phyloP scores from a whole-genome alignment of 73 alveolate species.

The Paramecium tetraurelia region DNA sequence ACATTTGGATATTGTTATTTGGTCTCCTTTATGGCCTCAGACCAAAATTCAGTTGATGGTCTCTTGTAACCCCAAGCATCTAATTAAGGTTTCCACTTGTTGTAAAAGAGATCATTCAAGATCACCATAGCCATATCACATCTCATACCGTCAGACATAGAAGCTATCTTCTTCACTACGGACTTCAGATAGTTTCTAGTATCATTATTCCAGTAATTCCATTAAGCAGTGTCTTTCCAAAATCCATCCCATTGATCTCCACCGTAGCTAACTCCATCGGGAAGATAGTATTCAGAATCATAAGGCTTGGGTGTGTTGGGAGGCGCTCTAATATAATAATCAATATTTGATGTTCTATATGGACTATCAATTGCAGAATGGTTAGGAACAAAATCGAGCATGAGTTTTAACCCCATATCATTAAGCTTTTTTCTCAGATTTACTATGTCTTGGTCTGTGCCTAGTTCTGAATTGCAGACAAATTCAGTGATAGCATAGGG shows the following conservation, averaged over 20 bases:
- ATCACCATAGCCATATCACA: constrained; percentile 73
- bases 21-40: constrained; percentile 46
- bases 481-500: constrained; percentile 69
- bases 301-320: constrained; percentile 33
- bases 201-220: constrained; percentile 68
- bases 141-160: constrained; percentile 67
- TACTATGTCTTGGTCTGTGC: constrained; percentile 63
- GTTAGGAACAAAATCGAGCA: constrained; percentile 74
- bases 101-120: constrained; percentile 66
- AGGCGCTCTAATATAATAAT: constrained; percentile 61
- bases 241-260: constrained; percentile 63
- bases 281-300: constrained; percentile 50
- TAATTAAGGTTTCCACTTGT: constrained; percentile 67
- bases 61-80: constrained; percentile 59
- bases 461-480: constrained; percentile 63
- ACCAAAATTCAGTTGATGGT: constrained; percentile 67
- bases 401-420: constrained; percentile 50
- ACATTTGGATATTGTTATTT: constrained; percentile 58
- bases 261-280: constrained; percentile 65
- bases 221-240: constrained; percentile 67
- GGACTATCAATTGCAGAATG: constrained; percentile 70
- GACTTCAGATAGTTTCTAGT: constrained; percentile 53
- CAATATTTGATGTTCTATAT: constrained; percentile 45
- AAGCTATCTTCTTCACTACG: constrained; percentile 50
- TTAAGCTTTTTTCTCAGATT: constrained; percentile 42